These are phyloP conservation scores for Geotrichum restrictum DNA, from an alignment of 1,139 yeast genomes.

Conservation along the genomic window DNA sequence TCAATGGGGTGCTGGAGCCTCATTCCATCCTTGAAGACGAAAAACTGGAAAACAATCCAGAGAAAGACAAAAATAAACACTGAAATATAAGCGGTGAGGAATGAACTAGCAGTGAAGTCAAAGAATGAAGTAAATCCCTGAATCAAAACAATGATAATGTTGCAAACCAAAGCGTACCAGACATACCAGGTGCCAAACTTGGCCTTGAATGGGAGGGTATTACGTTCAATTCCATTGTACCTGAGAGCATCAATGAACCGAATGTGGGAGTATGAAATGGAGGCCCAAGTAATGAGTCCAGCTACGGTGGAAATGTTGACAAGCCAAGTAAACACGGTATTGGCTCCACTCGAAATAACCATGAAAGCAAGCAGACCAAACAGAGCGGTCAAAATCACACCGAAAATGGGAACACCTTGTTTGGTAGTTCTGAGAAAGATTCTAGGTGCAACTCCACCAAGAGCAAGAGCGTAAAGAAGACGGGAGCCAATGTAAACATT, in stretches of 20 bases:
- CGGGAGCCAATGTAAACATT: slow-evolving; percentile 76
- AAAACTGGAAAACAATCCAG: slow-evolving; percentile 52
- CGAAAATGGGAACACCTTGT: slow-evolving; percentile 68
- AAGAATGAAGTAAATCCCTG: slow-evolving; percentile 68
- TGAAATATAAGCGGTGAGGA: slow-evolving; percentile 68
- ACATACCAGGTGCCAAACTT: slow-evolving; percentile 74
- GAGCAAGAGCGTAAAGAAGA: slow-evolving; percentile 62
- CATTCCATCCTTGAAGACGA: slow-evolving; percentile 20
- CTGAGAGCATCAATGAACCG: slow-evolving; percentile 56
- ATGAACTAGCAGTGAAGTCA: slow-evolving; percentile 57
- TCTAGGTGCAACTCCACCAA: slow-evolving; percentile 64
- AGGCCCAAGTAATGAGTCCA: slow-evolving; percentile 71
- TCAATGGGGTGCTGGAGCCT: slow-evolving; percentile 46
- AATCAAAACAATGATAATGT: slow-evolving; percentile 52
- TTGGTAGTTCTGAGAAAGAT: slow-evolving; percentile 67
- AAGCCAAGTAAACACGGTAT: slow-evolving; percentile 70
- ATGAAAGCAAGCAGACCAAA: slow-evolving; percentile 68
- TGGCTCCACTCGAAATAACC: slow-evolving; percentile 64
- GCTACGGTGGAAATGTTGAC: slow-evolving; percentile 75
- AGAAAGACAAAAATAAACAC: slow-evolving; percentile 52
- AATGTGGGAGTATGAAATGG: slow-evolving; percentile 65
- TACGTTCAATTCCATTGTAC: slow-evolving; percentile 51
- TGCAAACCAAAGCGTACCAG: slow-evolving; percentile 53
- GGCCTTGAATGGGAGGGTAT: slow-evolving; percentile 66
- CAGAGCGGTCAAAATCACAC: slow-evolving; percentile 46